Percentiles rank a stretch among this genome's conserved stretches.
Evolutionary conservation across 108 stramenopile genomes (phyloP).

Genomic region (Fragilaria radians): DNA sequence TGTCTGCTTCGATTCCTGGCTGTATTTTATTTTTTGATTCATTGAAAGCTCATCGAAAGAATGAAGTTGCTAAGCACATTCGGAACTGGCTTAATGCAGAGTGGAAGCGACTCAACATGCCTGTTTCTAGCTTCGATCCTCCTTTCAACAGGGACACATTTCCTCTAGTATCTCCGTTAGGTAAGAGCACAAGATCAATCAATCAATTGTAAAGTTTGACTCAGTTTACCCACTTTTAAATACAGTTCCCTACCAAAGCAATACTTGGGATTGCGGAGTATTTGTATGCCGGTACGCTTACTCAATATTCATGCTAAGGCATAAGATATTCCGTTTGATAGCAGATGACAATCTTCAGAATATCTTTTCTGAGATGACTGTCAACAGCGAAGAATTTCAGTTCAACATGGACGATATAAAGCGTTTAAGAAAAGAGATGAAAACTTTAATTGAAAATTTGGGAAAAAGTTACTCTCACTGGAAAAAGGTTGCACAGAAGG

Average conservation of each 20-base stretch:
- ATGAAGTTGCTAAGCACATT: slow-evolving; percentile 30
- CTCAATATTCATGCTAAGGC: slow-evolving; percentile 49
- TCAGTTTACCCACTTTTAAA: slow-evolving; percentile 1
- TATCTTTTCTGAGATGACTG: slow-evolving; percentile 28
- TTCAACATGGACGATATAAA: slow-evolving; percentile 67
- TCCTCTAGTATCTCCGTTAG: slow-evolving; percentile 47
- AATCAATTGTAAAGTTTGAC: neutral
- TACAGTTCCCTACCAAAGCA: slow-evolving; percentile 77
- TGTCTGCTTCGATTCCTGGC: too few relatives aligned
- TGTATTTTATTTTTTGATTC: slow-evolving; percentile 85
- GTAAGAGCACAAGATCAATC: slow-evolving; percentile 22
- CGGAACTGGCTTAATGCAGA: slow-evolving; percentile 70
- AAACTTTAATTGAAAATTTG: slow-evolving; percentile 28
- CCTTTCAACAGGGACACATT: slow-evolving; percentile 34
- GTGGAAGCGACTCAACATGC: slow-evolving; percentile 44
- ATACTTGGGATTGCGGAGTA: slow-evolving; percentile 85
- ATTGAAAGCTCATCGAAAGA: slow-evolving; percentile 58
- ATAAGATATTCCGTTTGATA: neutral
- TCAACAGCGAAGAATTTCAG: slow-evolving; percentile 38
- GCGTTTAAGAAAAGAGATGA: slow-evolving; percentile 53
- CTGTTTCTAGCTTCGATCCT: neutral
- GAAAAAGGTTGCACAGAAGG: too few relatives aligned
- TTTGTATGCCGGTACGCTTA: slow-evolving; percentile 85
- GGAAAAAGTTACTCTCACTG: too few relatives aligned
- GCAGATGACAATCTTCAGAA: neutral